Evolutionary conservation across 163 green algal genomes (phyloP).

Genomic region (Scenedesmus sp.): DNA sequence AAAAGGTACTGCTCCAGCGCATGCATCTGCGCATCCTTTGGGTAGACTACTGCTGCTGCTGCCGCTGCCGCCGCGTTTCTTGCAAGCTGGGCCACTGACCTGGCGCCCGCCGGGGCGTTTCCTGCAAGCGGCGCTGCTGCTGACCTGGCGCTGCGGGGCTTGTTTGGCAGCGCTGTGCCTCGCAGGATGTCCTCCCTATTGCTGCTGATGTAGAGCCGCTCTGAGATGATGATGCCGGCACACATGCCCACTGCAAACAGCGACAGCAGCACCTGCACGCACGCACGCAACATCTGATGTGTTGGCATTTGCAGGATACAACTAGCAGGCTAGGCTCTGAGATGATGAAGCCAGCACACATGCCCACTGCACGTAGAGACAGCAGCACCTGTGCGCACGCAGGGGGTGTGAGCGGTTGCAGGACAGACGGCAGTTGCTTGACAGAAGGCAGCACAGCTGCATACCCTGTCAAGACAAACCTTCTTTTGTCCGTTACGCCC

Average conservation of each 20-base stretch:
- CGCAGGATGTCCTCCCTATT: constrained; percentile 52
- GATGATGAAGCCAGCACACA: not conserved
- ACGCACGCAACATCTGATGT: not conserved
- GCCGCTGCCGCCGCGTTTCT: not conserved
- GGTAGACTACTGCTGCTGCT: constrained; percentile 1
- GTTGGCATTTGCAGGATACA: not conserved
- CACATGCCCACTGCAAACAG: constrained; percentile 76
- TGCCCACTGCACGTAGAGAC: too few relatives aligned
- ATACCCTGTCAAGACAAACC: too few relatives aligned
- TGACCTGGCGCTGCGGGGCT: constrained; percentile 21
- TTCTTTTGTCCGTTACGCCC: too few relatives aligned
- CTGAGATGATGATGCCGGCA: constrained; percentile 74
- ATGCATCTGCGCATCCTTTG: constrained; percentile 33
- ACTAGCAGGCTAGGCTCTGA: not conserved
- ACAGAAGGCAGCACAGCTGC: too few relatives aligned
- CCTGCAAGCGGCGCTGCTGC: not conserved
- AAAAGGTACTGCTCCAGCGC: constrained; percentile 59
- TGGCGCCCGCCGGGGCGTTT: constrained; percentile 8
- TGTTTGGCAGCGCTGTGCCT: constrained; percentile 39
- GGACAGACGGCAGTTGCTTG: too few relatives aligned
- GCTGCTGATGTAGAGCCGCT: constrained; percentile 78
- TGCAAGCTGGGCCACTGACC: constrained; percentile 24
- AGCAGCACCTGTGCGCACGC: too few relatives aligned
- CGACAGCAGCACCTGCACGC: constrained; percentile 53
- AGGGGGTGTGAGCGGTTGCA: too few relatives aligned